phyloP scores from a whole-genome alignment of 202 grass and related monocot genomes.

The Zizania palustris region DNA sequence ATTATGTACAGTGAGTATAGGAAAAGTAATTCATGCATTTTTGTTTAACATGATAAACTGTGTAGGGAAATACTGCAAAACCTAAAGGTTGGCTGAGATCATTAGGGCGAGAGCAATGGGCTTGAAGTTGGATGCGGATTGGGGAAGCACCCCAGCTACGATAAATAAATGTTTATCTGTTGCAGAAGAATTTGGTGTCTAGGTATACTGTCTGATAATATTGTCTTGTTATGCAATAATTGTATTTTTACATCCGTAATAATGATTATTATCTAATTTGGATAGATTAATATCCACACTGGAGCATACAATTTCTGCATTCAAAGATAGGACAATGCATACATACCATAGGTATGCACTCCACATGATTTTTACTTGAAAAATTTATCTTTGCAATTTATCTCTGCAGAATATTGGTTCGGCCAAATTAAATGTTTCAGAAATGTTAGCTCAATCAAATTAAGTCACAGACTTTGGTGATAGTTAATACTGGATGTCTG shows the following conservation, averaged over 20 bases:
- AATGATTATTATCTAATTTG: slow-evolving; percentile 42
- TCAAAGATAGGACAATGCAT: slow-evolving; percentile 94
- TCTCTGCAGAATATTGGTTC: background rate
- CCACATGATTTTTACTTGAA: background rate
- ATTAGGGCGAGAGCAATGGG: slow-evolving; percentile 90
- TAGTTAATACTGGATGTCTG: no score
- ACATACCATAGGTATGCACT: slow-evolving; percentile 89
- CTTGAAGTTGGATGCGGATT: slow-evolving; percentile 93
- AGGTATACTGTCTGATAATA: slow-evolving; percentile 53
- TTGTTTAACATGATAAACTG: slow-evolving; percentile 15
- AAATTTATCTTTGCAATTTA: no score
- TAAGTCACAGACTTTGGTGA: no score
- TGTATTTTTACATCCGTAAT: slow-evolving; percentile 3
- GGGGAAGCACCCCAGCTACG: slow-evolving; percentile 88
- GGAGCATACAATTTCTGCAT: slow-evolving; percentile 92
- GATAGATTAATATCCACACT: slow-evolving; percentile 98
- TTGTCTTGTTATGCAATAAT: slow-evolving; percentile 12
- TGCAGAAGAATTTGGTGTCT: slow-evolving; percentile 84
- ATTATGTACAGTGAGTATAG: background rate
- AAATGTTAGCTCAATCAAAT: no score
- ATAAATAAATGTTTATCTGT: slow-evolving; percentile 91
- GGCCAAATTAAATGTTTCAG: no score
- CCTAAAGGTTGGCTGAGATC: slow-evolving; percentile 86
- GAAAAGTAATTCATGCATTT: background rate
- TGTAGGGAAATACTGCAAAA: slow-evolving; percentile 91